A percentile compares a stretch with the other conserved stretches of the same genome.
phyloP scores from a whole-genome alignment of 2,329 filamentous ascomycete species.

The Ophiostoma sp. region DNA sequence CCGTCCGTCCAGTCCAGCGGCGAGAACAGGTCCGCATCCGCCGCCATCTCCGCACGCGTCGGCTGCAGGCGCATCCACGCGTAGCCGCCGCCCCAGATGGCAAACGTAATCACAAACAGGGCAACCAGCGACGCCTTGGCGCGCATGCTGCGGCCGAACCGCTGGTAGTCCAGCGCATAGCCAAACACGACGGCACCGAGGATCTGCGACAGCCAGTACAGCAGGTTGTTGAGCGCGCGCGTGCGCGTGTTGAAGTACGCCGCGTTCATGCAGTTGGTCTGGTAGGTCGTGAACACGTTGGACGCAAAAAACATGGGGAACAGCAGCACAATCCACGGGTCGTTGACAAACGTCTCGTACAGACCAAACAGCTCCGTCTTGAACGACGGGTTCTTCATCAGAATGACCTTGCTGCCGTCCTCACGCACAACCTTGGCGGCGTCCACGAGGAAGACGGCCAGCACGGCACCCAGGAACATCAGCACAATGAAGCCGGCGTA shows the following conservation, averaged over 20 bases:
- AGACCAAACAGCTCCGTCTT: slow-evolving; percentile 72
- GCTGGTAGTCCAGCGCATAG: slow-evolving; percentile 58
- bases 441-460: slow-evolving; percentile 66
- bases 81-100: slow-evolving; percentile 77
- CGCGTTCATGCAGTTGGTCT: slow-evolving; percentile 63
- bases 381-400: slow-evolving; percentile 90
- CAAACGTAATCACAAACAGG: slow-evolving; percentile 66
- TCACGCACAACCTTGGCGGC: slow-evolving; percentile 66
- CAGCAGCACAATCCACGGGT: slow-evolving; percentile 67
- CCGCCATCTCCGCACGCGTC: slow-evolving; percentile 39
- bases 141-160: slow-evolving; percentile 57
- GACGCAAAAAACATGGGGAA: slow-evolving; percentile 79
- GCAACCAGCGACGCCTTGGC: slow-evolving; percentile 59
- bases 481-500: slow-evolving; percentile 31
- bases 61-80: slow-evolving; percentile 64
- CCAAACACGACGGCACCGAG: slow-evolving; percentile 69
- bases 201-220: slow-evolving; percentile 79
- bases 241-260: slow-evolving; percentile 69
- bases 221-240: slow-evolving; percentile 64
- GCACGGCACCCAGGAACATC: slow-evolving; percentile 43
- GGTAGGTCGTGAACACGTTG: slow-evolving; percentile 79
- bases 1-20: slow-evolving; percentile 59
- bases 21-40: slow-evolving; percentile 26
- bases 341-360: slow-evolving; percentile 62
- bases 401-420: slow-evolving; percentile 73